These are phyloP conservation scores for Globisporangium viniferum DNA, from an alignment of 352 stramenopile species.

Conservation along the genomic window DNA sequence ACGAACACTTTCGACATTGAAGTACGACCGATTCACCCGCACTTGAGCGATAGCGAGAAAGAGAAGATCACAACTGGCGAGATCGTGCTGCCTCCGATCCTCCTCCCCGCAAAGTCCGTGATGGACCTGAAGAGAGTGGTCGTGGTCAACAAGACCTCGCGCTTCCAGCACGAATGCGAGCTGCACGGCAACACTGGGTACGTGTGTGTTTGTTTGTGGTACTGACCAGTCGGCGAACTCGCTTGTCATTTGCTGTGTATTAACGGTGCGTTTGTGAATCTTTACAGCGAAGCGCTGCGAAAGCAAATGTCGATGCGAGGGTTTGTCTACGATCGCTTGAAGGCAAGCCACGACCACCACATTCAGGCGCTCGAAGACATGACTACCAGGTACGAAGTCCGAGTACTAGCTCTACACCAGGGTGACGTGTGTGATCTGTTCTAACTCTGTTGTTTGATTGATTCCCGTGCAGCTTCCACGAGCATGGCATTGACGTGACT, in stretches of 20 bases:
- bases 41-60: conserved; percentile 2
- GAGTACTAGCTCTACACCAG: background rate
- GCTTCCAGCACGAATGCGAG: conserved; percentile 84
- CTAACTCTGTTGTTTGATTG: background rate
- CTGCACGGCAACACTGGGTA: conserved; percentile 79
- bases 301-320: conserved; percentile 91
- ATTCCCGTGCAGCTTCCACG: conserved; percentile 47
- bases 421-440: background rate
- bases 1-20: conserved; percentile 11
- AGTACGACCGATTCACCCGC: conserved; percentile 11
- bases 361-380: conserved; percentile 85
- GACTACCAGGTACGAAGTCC: conserved; percentile 42
- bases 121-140: conserved; percentile 80
- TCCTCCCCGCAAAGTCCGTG: conserved; percentile 41
- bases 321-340: conserved; percentile 85
- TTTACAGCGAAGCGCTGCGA: conserved; percentile 67
- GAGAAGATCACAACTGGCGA: conserved; percentile 3
- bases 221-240: background rate
- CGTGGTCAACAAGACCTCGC: conserved; percentile 86
- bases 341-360: conserved; percentile 85
- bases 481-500: conserved; percentile 61
- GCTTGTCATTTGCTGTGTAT: conserved; percentile 6
- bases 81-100: conserved; percentile 32
- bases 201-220: conserved; percentile 5
- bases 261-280: background rate